A percentile compares a stretch with the other conserved stretches of the same genome.
These are phyloP conservation scores for Primulina eburnea DNA, from an alignment of 257 asterid species.

Conservation along the genomic window DNA sequence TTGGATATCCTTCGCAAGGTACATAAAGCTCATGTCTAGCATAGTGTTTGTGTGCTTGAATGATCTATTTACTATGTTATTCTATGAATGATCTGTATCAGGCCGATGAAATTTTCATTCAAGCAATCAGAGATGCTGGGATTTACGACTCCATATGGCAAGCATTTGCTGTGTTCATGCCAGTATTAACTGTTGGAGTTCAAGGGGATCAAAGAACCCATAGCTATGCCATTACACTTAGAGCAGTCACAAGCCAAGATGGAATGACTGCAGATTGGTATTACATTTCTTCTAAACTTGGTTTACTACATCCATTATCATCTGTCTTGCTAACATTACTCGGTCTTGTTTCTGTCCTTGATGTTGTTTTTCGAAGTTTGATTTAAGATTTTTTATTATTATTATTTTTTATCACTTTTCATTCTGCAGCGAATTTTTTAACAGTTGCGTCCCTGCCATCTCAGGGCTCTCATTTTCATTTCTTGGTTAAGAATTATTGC, in stretches of 20 bases:
- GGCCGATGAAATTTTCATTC: conserved; percentile 97
- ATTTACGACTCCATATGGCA: conserved; percentile 92
- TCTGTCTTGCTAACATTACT: background rate
- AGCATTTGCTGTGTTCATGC: conserved; percentile 97
- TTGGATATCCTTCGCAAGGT: conserved; percentile 88
- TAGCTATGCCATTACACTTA: conserved; percentile 77
- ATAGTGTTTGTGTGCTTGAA: conserved; percentile 3
- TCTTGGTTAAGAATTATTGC: background rate
- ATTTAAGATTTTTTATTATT: too few relatives aligned
- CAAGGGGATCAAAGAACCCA: conserved; percentile 99
- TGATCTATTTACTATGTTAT: background rate
- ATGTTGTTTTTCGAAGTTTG: too few relatives aligned
- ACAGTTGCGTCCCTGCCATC: background rate
- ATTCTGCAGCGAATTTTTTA: too few relatives aligned
- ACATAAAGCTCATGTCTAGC: conserved; percentile 6
- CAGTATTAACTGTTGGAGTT: conserved; percentile 86
- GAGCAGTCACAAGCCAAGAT: conserved; percentile 99
- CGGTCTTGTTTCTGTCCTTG: too few relatives aligned
- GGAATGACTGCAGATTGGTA: conserved; percentile 99
- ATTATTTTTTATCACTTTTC: too few relatives aligned
- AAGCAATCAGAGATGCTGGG: conserved; percentile 86
- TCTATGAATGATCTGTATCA: conserved; percentile 23
- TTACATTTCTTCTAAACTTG: background rate
- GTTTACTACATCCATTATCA: background rate
- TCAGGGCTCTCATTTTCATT: background rate